Percentiles rank a stretch among this genome's conserved stretches.
Evolutionary conservation across 2,329 filamentous ascomycete species (phyloP).

Genomic region (Chaetomium globosum): DNA sequence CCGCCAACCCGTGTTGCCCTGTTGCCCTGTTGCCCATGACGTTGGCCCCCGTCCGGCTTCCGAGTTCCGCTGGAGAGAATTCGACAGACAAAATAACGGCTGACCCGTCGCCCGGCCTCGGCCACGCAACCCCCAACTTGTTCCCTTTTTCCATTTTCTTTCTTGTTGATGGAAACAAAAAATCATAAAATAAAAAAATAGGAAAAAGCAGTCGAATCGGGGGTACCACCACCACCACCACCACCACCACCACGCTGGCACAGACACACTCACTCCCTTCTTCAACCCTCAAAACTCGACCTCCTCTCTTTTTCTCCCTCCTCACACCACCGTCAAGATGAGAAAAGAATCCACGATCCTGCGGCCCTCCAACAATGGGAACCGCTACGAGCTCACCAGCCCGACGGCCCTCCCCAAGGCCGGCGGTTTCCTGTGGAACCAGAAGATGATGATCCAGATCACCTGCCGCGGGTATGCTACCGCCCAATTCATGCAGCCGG

Average conservation of each 20-base stretch:
- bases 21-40: slow-evolving; percentile 15
- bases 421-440: slow-evolving; percentile 61
- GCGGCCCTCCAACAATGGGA: slow-evolving; percentile 51
- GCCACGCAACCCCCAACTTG: slow-evolving; percentile 2
- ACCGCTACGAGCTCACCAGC: slow-evolving; percentile 58
- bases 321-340: slow-evolving; percentile 29
- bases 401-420: slow-evolving; percentile 61
- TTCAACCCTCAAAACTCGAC: not conserved
- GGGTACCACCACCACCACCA: not conserved
- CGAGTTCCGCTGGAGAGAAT: slow-evolving; percentile 21
- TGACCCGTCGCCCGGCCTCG: slow-evolving; percentile 6
- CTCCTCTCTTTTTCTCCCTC: not conserved
- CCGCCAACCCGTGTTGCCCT: slow-evolving; percentile 12
- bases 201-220: not conserved
- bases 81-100: slow-evolving; percentile 18
- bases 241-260: not conserved
- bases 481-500: slow-evolving; percentile 63
- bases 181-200: slow-evolving; percentile 3
- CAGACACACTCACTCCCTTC: slow-evolving; percentile 5
- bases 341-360: slow-evolving; percentile 40
- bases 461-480: slow-evolving; percentile 62
- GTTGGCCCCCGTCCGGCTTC: slow-evolving; percentile 26
- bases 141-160: not conserved
- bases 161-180: slow-evolving; percentile 8
- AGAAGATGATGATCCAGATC: slow-evolving; percentile 63